These are phyloP conservation scores for Catunica adiposa DNA, from an alignment of 2,329 filamentous ascomycete genomes.

Conservation along the genomic window DNA sequence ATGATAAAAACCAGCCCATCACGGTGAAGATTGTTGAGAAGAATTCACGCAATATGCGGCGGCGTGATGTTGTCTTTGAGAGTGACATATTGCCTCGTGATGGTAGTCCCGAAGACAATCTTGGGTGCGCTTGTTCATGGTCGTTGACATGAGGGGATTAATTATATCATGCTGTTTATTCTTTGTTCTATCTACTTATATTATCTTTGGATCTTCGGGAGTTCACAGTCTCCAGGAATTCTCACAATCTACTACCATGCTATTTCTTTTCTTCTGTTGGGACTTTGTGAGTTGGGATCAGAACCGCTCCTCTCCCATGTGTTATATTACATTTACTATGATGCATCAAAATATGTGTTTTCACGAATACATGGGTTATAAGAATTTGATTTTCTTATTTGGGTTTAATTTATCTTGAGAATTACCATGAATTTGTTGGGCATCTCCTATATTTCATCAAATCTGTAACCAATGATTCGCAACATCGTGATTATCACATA, in stretches of 20 bases:
- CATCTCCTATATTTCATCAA: too few relatives aligned
- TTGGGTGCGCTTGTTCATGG: constrained; percentile 11
- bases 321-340: background rate
- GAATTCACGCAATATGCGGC: background rate
- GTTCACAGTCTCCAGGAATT: constrained; percentile 11
- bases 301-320: background rate
- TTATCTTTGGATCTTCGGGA: constrained; percentile 7
- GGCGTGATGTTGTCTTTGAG: constrained; percentile 1
- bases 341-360: background rate
- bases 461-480: too few relatives aligned
- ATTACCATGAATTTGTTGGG: background rate
- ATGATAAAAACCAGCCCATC: constrained; percentile 25
- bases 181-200: constrained; percentile 1
- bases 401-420: background rate
- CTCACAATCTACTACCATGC: too few relatives aligned
- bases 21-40: constrained; percentile 30
- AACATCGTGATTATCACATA: too few relatives aligned
- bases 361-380: background rate
- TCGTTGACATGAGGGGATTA: constrained; percentile 5
- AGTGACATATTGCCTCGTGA: background rate
- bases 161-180: background rate
- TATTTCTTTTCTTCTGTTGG: background rate
- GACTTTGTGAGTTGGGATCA: background rate
- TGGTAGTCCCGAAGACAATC: background rate
- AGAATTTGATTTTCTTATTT: background rate